phyloP scores from a whole-genome alignment of 1,139 yeast genomes.

The Yamadazyma epiphylla region DNA sequence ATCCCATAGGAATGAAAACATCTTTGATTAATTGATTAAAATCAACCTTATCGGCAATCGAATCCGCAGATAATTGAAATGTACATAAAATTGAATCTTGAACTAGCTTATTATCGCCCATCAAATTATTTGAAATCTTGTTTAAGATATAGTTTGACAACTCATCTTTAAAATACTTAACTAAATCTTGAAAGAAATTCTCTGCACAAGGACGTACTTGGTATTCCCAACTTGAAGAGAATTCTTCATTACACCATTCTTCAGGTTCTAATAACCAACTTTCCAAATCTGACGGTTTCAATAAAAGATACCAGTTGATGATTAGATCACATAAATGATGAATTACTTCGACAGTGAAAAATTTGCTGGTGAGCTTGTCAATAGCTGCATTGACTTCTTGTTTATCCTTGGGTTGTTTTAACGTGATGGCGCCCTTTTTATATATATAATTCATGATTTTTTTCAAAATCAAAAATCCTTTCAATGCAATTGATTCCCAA shows the following conservation, averaged over 20 bases:
- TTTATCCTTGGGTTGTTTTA: conserved; percentile 60
- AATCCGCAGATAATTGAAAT: conserved; percentile 71
- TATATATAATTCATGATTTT: conserved; percentile 58
- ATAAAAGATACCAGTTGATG: conserved; percentile 66
- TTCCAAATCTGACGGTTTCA: conserved; percentile 74
- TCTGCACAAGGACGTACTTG: conserved; percentile 89
- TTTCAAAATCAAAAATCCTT: conserved; percentile 65
- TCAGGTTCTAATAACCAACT: conserved; percentile 85
- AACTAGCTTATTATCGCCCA: conserved; percentile 51
- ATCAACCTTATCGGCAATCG: conserved; percentile 60
- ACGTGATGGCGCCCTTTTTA: conserved; percentile 63
- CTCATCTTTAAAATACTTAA: conserved; percentile 59
- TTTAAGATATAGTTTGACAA: conserved; percentile 59
- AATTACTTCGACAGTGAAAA: conserved; percentile 57
- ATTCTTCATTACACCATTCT: conserved; percentile 85
- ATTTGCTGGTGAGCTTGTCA: conserved; percentile 43
- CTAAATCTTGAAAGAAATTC: conserved; percentile 72
- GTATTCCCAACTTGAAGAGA: conserved; percentile 75
- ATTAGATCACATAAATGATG: conserved; percentile 60
- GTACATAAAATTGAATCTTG: conserved; percentile 81
- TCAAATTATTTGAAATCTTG: conserved; percentile 55
- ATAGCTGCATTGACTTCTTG: conserved; percentile 60
- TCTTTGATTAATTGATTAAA: conserved; percentile 58
- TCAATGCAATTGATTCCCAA: conserved; percentile 76
- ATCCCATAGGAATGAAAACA: conserved; percentile 66